Base-by-base conservation (phyloP, 169 alveolate species). In the Condylostoma magnum region DNA sequence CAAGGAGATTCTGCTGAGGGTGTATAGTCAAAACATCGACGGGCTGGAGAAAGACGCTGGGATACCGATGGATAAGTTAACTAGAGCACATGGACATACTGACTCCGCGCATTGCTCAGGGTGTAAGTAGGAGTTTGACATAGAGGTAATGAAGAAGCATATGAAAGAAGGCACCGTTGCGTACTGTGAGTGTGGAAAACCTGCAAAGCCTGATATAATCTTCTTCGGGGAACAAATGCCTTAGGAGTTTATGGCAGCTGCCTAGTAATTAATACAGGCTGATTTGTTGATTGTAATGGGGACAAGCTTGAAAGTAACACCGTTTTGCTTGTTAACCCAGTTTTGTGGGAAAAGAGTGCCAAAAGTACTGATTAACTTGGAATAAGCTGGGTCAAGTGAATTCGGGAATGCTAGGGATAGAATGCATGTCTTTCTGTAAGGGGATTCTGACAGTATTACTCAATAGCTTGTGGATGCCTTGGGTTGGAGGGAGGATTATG, bases 31-130 rank as follows among this genome's bases (percentile, higher is more conserved):
- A 79, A 93, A 93, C 72, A 93, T 93, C 28, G 97, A 93, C 80
- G 88, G 94, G 20, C 66, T 93, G 12, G 97, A 93, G 75, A 58
- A 56, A 38, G 85, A 90, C 56, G 97, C 94, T n/a, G 90, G 91
- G n/a, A 60, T 90, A 3, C 67, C 77, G 0, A 56, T 74, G 50
- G 70, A 77, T 0, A 85, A 88, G 54, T 68, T 93, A 4, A 52
- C 87, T 1, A 83, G 86, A 76, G 95, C 94, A 12, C 95, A 93
- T 72, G 97, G 97, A 1, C 85, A 84, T 85, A 70, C 79, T 41
- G 60, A 79, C 22, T 82, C 89, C 22, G 93, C 92, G 15, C 75
- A 79, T 37, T 93, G 97, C 73, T 72, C 83, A 15, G 68, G 58
- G 28, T 93, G 97, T 57, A 69, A 77, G 52, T 55, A 65, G 31